Percentiles rank a stretch among this genome's conserved stretches.
phyloP scores from a whole-genome alignment of 2,329 filamentous ascomycete species.

The Penicillium frequentans region DNA sequence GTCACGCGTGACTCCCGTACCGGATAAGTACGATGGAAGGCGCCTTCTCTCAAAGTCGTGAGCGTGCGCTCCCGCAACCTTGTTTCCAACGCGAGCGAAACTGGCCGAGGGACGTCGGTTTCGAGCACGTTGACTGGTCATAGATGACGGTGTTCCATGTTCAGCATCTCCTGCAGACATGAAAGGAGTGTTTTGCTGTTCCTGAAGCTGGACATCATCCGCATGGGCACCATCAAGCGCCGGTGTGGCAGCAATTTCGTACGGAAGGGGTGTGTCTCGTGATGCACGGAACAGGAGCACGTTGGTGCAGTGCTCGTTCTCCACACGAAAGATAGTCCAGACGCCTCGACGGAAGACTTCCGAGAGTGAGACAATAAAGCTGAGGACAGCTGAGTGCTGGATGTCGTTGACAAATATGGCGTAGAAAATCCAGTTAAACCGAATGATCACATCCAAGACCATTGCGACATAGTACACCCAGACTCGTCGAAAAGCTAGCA shows the following conservation, averaged over 20 bases:
- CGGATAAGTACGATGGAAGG: slow-evolving; percentile 47
- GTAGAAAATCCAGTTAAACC: slow-evolving; percentile 95
- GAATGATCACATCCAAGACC: slow-evolving; percentile 75
- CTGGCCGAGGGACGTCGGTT: slow-evolving; percentile 32
- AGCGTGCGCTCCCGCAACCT: slow-evolving; percentile 81
- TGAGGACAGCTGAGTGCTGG: slow-evolving; percentile 80
- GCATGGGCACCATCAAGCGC: slow-evolving; percentile 11
- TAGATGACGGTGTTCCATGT: slow-evolving; percentile 24
- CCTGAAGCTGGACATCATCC: slow-evolving; percentile 28
- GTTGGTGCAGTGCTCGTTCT: slow-evolving; percentile 96
- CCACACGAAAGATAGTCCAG: slow-evolving; percentile 91
- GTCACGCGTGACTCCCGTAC: slow-evolving; percentile 34
- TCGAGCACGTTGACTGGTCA: slow-evolving; percentile 26
- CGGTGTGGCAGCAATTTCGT: slow-evolving; percentile 49
- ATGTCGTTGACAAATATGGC: slow-evolving; percentile 75
- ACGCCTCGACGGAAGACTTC: slow-evolving; percentile 84
- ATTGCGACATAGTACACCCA: slow-evolving; percentile 90
- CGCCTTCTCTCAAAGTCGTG: slow-evolving; percentile 88
- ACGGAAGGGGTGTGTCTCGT: slow-evolving; percentile 83
- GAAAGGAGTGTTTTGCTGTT: slow-evolving; percentile 23
- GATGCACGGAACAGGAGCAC: slow-evolving; percentile 87
- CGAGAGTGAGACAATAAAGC: slow-evolving; percentile 74
- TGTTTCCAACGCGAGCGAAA: slow-evolving; percentile 59
- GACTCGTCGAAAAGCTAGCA: slow-evolving; percentile 72
- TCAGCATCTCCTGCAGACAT: slow-evolving; percentile 28